A percentile compares a stretch with the other conserved stretches of the same genome.
Evolutionary conservation across 1,139 yeast species (phyloP).

Genomic region (Debaryomyces psychrophilus): DNA sequence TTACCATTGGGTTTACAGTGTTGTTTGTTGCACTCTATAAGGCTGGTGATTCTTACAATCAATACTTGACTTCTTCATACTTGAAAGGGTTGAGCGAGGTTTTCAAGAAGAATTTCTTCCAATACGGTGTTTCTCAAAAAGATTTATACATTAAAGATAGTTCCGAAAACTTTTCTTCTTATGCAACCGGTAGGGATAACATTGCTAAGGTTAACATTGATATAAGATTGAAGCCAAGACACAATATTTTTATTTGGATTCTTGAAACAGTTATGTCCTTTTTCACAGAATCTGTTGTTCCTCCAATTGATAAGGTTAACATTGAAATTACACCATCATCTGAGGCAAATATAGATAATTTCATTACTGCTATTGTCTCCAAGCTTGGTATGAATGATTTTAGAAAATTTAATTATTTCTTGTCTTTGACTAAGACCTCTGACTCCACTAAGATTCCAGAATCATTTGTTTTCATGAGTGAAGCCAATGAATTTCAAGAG

Average conservation of each 20-base stretch:
- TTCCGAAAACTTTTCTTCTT: slow-evolving; percentile 69
- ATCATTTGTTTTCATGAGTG: slow-evolving; percentile 87
- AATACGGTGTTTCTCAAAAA: slow-evolving; percentile 68
- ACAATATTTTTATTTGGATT: slow-evolving; percentile 68
- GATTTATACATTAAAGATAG: slow-evolving; percentile 65
- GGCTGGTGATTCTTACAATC: slow-evolving; percentile 64
- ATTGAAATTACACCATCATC: slow-evolving; percentile 64
- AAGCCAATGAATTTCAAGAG: slow-evolving; percentile 78
- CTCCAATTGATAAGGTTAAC: slow-evolving; percentile 65
- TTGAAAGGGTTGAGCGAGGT: slow-evolving; percentile 47
- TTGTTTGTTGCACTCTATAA: slow-evolving; percentile 50
- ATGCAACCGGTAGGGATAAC: slow-evolving; percentile 88
- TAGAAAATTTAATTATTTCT: slow-evolving; percentile 76
- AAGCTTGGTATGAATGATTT: slow-evolving; percentile 78
- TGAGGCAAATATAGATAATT: slow-evolving; percentile 61
- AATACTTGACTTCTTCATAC: slow-evolving; percentile 53
- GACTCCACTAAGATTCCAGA: slow-evolving; percentile 71
- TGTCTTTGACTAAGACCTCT: slow-evolving; percentile 81
- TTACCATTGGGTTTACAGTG: slow-evolving; percentile 55
- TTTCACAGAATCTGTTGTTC: slow-evolving; percentile 50
- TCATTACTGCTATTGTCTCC: slow-evolving; percentile 82
- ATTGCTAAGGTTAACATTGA: slow-evolving; percentile 64
- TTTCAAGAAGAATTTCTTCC: slow-evolving; percentile 71
- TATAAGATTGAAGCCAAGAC: slow-evolving; percentile 75
- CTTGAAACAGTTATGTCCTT: slow-evolving; percentile 60